Conservation (phyloP, 2,329 filamentous ascomycete genomes). For the Exophiala oligosperma region DNA sequence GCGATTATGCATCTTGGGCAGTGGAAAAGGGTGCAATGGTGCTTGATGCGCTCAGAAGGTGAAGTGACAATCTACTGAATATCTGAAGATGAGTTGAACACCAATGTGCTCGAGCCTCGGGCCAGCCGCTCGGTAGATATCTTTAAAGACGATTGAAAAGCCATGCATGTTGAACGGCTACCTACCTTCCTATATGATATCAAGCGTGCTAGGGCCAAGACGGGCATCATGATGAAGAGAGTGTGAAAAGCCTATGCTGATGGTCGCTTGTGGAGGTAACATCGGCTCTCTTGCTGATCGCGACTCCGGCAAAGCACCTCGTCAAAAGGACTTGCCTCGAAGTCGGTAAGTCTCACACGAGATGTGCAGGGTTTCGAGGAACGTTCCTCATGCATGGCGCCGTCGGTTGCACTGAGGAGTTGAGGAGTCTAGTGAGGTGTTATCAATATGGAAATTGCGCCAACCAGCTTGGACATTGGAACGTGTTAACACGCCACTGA, state of each 20-base stretch:
- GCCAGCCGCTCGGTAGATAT: neutral
- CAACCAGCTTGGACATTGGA: neutral
- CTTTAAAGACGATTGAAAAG: neutral
- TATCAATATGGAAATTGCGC: neutral
- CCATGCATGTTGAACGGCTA: neutral
- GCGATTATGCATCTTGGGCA: constrained; percentile 32
- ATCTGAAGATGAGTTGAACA: too few species aligned
- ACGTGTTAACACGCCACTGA: neutral
- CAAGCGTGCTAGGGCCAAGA: neutral
- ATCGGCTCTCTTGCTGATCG: neutral
- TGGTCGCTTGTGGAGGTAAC: neutral
- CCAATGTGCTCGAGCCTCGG: too few species aligned
- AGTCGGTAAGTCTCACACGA: neutral
- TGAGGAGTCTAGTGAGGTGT: neutral
- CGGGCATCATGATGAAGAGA: neutral
- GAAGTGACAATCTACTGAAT: neutral
- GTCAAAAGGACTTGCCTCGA: neutral
- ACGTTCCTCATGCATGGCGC: neutral
- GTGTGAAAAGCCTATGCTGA: neutral
- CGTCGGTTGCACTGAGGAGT: neutral
- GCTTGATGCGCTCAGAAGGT: neutral
- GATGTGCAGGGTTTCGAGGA: neutral
- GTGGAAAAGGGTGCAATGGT: neutral
- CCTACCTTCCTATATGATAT: neutral
- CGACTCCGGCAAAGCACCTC: neutral